These are phyloP conservation scores for Rhypophila decipiens DNA, from an alignment of 495 filamentous ascomycete species.

Conservation along the genomic window DNA sequence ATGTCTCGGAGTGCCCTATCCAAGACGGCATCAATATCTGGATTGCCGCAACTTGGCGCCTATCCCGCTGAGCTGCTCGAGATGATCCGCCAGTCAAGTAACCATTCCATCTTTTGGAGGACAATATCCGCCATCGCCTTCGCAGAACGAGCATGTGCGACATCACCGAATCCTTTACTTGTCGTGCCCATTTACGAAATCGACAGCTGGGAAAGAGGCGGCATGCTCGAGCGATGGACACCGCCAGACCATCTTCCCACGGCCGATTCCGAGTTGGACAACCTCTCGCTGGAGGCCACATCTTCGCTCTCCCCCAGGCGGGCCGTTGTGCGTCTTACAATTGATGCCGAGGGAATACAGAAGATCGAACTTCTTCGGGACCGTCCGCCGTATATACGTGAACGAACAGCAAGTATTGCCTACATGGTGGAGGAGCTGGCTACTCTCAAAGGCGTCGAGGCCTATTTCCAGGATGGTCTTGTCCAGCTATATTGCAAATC, in stretches of 20 bases:
- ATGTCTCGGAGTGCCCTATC: not conserved
- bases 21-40: not conserved
- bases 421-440: not conserved
- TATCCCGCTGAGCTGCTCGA: not conserved
- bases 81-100: not conserved
- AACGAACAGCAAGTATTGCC: not conserved
- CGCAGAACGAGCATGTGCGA: not conserved
- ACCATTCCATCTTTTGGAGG: not conserved
- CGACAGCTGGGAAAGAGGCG: not conserved
- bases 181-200: not conserved
- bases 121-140: not conserved
- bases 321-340: not conserved
- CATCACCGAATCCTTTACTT: not conserved
- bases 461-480: not conserved
- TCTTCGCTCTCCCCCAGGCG: not conserved
- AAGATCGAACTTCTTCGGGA: not conserved
- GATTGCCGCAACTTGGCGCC: not conserved
- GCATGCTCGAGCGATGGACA: not conserved
- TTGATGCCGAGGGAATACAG: not conserved
- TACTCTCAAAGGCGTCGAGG: not conserved
- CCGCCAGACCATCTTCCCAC: not conserved
- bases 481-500: not conserved
- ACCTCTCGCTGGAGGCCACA: not conserved
- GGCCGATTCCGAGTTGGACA: not conserved
- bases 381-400: not conserved